Evolutionary conservation across 1,284 basidiomycete species (phyloP).

Genomic region (Coniophora puteana): DNA sequence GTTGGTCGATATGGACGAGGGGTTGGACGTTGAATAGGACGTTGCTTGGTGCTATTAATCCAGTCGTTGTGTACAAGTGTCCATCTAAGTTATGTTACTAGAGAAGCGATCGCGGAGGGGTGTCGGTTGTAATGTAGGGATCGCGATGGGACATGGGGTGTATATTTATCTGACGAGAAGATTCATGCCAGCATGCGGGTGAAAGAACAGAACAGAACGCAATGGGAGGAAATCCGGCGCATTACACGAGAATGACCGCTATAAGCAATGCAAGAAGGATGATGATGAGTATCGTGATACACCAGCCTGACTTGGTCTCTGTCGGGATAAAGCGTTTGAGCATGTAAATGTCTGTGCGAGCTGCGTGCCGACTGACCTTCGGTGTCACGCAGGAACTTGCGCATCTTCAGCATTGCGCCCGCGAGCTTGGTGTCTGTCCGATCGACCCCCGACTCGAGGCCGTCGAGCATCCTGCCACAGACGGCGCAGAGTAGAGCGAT

Average conservation of each 20-base stretch:
- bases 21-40: slow-evolving; percentile 1
- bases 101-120: too few species aligned
- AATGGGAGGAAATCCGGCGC: too few species aligned
- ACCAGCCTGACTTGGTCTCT: slow-evolving; percentile 76
- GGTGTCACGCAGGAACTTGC: slow-evolving; percentile 78
- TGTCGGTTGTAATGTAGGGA: too few species aligned
- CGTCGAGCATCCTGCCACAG: slow-evolving; percentile 71
- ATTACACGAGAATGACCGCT: slow-evolving; percentile 46
- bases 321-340: neutral
- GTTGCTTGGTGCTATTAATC: too few species aligned
- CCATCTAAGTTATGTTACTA: too few species aligned
- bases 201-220: too few species aligned
- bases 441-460: slow-evolving; percentile 76
- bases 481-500: slow-evolving; percentile 6
- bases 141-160: too few species aligned
- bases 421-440: slow-evolving; percentile 66
- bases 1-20: slow-evolving; percentile 37
- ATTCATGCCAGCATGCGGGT: too few species aligned
- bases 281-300: slow-evolving; percentile 52
- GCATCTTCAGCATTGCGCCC: slow-evolving; percentile 70
- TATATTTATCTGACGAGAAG: too few species aligned
- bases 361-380: slow-evolving; percentile 50
- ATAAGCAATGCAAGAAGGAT: slow-evolving; percentile 46
- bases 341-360: neutral
- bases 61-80: too few species aligned